Evolutionary conservation across 2,329 filamentous ascomycete genomes (phyloP), one percentile per base, ranked within the genome.

Genomic region (Niveomyces coronatus): DNA sequence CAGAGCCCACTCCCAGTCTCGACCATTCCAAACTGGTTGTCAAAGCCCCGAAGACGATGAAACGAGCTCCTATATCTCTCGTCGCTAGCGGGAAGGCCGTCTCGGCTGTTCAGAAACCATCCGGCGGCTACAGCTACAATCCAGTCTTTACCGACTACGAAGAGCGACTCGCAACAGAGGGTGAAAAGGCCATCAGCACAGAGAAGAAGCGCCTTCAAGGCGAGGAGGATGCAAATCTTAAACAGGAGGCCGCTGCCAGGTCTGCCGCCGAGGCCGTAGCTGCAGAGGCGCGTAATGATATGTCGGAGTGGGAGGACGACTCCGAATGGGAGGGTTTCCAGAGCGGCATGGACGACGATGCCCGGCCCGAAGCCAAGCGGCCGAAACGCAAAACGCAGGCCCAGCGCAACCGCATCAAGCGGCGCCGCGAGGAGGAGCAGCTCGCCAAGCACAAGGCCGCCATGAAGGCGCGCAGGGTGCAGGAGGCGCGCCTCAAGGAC

Each of bases 321-420:
- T 91, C 84, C 32, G 87, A 85, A 11, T 95, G 87, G 86, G 89
- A 88, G 58, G 84, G 84, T 0, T 77, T 86, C 47, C 81, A 94
- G 63, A 94, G 85, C 55, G 87, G 85, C 40, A 75, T 72, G 9
- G 81, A 86, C 49, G 81, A 85, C 22, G 52, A 44, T 15, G 53
- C 62, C 53, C 53, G 75, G 52, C 74, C 74, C 44, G 51, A 49
- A 9, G 46, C 46, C 28, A 94, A 94, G 65, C 71, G 80, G 43
- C 82, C 85, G 3, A 74, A 85, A 60, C 73, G 89, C 52, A 96
- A 96, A 67, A 93, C 86, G 3, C 83, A 79, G 35, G 70, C 77
- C 1, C 85, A 96, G 61, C 72, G 87, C 44, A 96, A 96, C 64
- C 87, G 82, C 57, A 80, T 84, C 52, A 86, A 88, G 67, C 74